Evolutionary conservation across 2,329 filamentous ascomycete genomes (phyloP).

Genomic region (Sporothrix brasiliensis): DNA sequence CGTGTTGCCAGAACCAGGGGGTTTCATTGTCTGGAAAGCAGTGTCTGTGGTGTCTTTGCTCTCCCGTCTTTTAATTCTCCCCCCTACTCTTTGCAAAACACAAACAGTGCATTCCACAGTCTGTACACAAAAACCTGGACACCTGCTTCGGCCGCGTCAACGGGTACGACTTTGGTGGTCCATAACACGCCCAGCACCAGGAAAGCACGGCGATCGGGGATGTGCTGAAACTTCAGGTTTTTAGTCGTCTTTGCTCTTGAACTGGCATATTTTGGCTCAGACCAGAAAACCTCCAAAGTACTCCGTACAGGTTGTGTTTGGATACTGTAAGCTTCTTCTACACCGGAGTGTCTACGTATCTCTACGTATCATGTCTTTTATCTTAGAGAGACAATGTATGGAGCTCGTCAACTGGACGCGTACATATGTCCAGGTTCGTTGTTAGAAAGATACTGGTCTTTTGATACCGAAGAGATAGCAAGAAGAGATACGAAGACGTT

Average conservation of each 20-base stretch:
- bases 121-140: slow-evolving; percentile 5
- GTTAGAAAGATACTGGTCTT: not conserved
- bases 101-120: slow-evolving; percentile 21
- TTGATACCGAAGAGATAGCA: not conserved
- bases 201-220: slow-evolving; percentile 29
- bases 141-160: slow-evolving; percentile 1
- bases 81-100: not conserved
- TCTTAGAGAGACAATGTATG: not conserved
- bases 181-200: slow-evolving; percentile 22
- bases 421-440: not conserved
- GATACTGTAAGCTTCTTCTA: slow-evolving; percentile 1
- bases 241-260: not conserved
- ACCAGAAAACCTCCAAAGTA: too few species aligned
- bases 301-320: too few species aligned
- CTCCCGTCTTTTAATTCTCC: not conserved
- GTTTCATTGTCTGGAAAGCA: not conserved
- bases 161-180: not conserved
- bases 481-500: slow-evolving; percentile 1
- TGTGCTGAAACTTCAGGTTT: slow-evolving; percentile 27
- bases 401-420: not conserved
- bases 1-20: slow-evolving; percentile 16
- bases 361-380: not conserved
- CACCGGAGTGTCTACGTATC: not conserved
- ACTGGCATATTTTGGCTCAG: too few species aligned
- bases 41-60: not conserved